Evolutionary conservation across 257 asterid genomes (phyloP), one percentile per base, ranked within the genome.

Genomic region (Agastache rugosa): DNA sequence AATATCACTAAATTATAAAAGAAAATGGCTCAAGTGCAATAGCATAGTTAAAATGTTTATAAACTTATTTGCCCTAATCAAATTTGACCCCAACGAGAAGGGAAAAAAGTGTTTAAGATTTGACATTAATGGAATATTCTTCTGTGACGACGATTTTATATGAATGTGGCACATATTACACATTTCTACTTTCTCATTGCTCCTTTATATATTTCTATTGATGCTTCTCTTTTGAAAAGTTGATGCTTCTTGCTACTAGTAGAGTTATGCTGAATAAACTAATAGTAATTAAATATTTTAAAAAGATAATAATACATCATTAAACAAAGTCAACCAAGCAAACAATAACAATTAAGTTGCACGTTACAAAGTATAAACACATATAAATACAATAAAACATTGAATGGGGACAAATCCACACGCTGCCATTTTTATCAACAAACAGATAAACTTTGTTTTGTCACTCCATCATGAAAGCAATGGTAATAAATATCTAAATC

Each of bases 401-500:
- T 27, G 22, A 2, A n/a, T 10, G 14, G 19, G 17, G 58, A 31
- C 45, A 17, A 20, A 61, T 48, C 17, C 17, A 45, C 19, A 44
- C 2, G 5, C 39, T 59, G 44, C 9, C n/a, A 25, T 35, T 6
- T 55, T 6, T 20, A 14, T 41, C 6, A 58, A 22, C n/a, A 9
- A 71, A 20, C 12, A 1, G n/a, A 54, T 14, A 55, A 70, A 70
- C n/a, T 29, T 67, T 23, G 63, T 51, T 31, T 31, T 2, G 37
- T 66, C 23, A 44, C 42, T 44, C 41, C 31, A 42, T 22, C 27
- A 31, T 69, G 64, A 69, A 69, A 69, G 74, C 74, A 69, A 19
- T 53, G 59, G 41, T 14, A 67, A 23, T 19, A 56, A 17, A 50
- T 51, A 48, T 68, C 17, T 50, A n/a, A 29, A 2, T 9, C n/a